Base-by-base conservation (phyloP, 495 filamentous ascomycete species). In the Neurospora tetraspora region DNA sequence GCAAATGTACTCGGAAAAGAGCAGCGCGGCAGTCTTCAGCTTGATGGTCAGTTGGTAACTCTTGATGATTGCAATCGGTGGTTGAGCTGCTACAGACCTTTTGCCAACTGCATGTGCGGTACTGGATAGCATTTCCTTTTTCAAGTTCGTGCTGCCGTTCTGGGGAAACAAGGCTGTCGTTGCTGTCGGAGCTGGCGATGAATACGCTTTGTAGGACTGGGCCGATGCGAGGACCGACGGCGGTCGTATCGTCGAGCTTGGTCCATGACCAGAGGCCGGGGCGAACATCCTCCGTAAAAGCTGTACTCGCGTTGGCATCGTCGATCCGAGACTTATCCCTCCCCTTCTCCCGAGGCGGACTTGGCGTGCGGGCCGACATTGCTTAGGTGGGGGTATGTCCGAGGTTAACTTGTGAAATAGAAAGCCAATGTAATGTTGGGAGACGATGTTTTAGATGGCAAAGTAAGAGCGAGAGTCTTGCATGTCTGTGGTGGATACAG, bases 1-100 rank as follows among this genome's bases (percentile, higher is more conserved):
- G 82, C 93, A 96, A 70, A 97, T 97, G 76, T 97, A 97, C 81
- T 97, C 93, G 10, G 92, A 93, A 81, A 97, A 96, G 70, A 97
- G 88, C 74, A 96, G 80, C 12, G 91, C 93, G 5, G 93, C 92
- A 69, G 93, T 96, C 91, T 94, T 40, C 1, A 11, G 23, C 14
- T 18, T 61, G 11, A 10, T 34, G 23, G 53, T 61, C 3, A 61
- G 53, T 34, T 61, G 34, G 1, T 16, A 34, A 8, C 12, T 9
- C 27, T 8, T 4, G 2, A 18, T 14, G 6, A 1, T 8, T 23
- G 53, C 23, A 14, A 31, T 61, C 1, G 37, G 69, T 38, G n/a
- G 10, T 12, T 5, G 20, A 40, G 68, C 39, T 40, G 12, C 1
- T 72, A 23, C 84, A 73, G 75, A 93, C 92, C 88, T 96, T 96